phyloP scores from a whole-genome alignment of 2,329 filamentous ascomycete species.

The Sporothrix euskadiensis region DNA sequence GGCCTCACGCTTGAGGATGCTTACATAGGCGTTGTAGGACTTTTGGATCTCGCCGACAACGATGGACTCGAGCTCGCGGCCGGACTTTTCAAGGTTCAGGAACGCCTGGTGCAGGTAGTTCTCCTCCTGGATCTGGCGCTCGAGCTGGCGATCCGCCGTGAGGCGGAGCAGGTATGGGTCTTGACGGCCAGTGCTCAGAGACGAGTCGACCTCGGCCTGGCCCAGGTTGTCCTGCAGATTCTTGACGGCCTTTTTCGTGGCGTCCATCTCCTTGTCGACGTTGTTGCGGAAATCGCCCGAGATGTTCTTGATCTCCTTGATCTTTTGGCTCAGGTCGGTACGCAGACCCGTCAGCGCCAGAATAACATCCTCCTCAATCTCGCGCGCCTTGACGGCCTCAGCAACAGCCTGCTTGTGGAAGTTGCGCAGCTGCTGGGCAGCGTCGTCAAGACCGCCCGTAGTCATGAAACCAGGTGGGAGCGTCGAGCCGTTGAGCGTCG shows the following conservation, averaged over 20 bases:
- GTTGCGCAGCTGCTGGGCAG: conserved; percentile 73
- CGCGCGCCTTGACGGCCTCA: conserved; percentile 84
- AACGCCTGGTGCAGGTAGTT: conserved; percentile 97
- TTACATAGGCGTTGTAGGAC: conserved; percentile 90
- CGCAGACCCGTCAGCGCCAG: conserved; percentile 80
- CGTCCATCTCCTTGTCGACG: conserved; percentile 92
- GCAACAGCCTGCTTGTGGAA: conserved; percentile 79
- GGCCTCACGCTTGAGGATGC: conserved; percentile 86
- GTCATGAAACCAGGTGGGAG: conserved; percentile 74
- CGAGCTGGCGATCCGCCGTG: conserved; percentile 83
- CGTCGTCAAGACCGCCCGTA: conserved; percentile 84
- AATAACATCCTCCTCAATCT: conserved; percentile 91
- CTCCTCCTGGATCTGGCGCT: conserved; percentile 92
- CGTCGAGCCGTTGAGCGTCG: conserved; percentile 77
- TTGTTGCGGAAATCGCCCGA: conserved; percentile 96
- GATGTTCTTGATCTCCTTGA: conserved; percentile 95
- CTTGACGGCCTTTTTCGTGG: conserved; percentile 75
- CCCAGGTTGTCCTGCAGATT: conserved; percentile 79
- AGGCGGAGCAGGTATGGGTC: conserved; percentile 89
- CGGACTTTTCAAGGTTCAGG: conserved; percentile 89
- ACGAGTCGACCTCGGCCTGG: conserved; percentile 74
- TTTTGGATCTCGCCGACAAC: conserved; percentile 98
- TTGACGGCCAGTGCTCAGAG: conserved; percentile 76
- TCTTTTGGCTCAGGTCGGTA: conserved; percentile 89
- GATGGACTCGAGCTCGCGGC: conserved; percentile 91